A percentile compares a stretch with the other conserved stretches of the same genome.
Evolutionary conservation across 2,329 filamentous ascomycete genomes (phyloP).

Genomic region (Fusarium redolens): DNA sequence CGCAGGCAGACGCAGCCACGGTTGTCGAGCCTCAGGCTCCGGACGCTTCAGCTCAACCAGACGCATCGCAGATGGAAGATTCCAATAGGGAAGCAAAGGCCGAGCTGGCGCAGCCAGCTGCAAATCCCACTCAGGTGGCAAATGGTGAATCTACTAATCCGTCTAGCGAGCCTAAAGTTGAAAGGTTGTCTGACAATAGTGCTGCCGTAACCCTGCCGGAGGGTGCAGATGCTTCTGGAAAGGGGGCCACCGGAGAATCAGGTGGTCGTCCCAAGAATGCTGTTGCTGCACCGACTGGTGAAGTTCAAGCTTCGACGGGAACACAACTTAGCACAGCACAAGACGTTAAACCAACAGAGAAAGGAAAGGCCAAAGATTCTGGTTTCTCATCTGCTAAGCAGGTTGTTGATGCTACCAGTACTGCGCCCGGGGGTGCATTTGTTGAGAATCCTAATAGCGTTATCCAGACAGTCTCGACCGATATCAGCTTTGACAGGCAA

Average conservation of each 20-base stretch:
- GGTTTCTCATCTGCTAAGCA: background rate
- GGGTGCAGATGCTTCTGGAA: background rate
- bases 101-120: background rate
- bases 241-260: background rate
- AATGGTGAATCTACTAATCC: background rate
- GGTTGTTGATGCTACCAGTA: background rate
- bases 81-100: constrained; percentile 1
- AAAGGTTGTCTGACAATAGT: background rate
- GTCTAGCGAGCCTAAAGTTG: background rate
- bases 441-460: constrained; percentile 5
- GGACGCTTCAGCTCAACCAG: background rate
- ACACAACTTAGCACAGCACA: background rate
- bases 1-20: background rate
- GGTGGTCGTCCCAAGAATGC: background rate
- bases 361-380: background rate
- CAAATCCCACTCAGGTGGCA: background rate
- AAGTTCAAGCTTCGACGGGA: background rate
- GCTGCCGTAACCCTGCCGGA: background rate
- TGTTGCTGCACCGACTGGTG: background rate
- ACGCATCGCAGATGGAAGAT: background rate
- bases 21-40: background rate
- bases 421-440: constrained; percentile 23
- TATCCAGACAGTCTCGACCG: background rate
- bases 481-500: background rate
- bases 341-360: background rate